Conservation (phyloP, 2,329 filamentous ascomycete genomes). For the Exophiala mesophila region DNA sequence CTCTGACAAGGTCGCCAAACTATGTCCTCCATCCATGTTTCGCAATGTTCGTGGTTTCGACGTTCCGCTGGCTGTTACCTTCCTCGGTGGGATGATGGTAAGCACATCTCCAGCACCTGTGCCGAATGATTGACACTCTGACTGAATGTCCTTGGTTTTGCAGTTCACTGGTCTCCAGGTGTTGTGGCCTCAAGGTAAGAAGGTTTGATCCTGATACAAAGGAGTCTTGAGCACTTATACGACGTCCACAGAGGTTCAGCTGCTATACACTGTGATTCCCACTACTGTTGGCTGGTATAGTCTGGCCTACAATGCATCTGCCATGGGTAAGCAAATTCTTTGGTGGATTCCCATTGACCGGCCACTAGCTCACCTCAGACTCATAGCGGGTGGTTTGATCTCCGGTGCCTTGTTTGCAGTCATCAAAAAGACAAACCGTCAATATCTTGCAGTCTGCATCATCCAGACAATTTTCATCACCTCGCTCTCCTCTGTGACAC, state of each 20-base stretch:
- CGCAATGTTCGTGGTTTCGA: slow-evolving; percentile 5
- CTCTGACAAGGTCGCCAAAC: slow-evolving; percentile 7
- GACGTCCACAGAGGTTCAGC: neutral
- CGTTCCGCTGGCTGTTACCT: slow-evolving; percentile 5
- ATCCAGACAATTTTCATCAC: slow-evolving; percentile 1
- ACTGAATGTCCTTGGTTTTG: no score
- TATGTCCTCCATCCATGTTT: slow-evolving; percentile 6
- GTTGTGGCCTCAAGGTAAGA: slow-evolving; percentile 11
- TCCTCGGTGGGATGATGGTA: slow-evolving; percentile 7
- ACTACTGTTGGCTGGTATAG: neutral
- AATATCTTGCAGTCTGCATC: neutral
- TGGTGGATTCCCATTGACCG: neutral
- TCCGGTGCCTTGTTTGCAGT: neutral
- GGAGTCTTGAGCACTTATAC: neutral
- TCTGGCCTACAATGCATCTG: neutral
- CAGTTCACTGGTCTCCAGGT: slow-evolving; percentile 9
- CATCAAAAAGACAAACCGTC: neutral
- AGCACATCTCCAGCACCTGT: neutral
- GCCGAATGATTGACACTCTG: neutral
- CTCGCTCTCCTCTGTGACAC: neutral
- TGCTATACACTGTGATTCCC: neutral
- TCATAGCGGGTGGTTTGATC: neutral
- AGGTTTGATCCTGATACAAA: neutral
- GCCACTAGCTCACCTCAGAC: neutral
- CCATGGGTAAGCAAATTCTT: neutral